A percentile compares a stretch with the other conserved stretches of the same genome.
Evolutionary conservation across 148 eudicot genomes (phyloP).

Genomic region (Suaeda aralocaspica): DNA sequence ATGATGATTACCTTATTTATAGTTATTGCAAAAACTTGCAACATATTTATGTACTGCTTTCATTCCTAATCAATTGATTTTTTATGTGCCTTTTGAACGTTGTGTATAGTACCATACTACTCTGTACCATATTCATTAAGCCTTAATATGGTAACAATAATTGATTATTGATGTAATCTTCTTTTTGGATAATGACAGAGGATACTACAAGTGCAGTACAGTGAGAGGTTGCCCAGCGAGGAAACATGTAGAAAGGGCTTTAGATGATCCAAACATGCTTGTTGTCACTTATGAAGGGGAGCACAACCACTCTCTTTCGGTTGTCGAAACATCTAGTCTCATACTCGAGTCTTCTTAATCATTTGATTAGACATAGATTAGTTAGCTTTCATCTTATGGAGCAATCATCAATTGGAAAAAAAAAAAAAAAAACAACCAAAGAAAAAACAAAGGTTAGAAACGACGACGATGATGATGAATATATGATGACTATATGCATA

Average conservation of each 20-base stretch:
- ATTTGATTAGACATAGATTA: neutral
- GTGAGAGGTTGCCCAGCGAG: conserved; percentile 92
- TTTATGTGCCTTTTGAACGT: too few species aligned
- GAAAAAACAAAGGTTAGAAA: too few species aligned
- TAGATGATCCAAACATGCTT: conserved; percentile 80
- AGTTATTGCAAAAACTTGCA: too few species aligned
- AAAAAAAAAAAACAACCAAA: too few species aligned
- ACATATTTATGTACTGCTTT: neutral
- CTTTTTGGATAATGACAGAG: conserved; percentile 38
- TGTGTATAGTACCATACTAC: too few species aligned
- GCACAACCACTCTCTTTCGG: conserved; percentile 66
- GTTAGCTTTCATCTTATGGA: neutral
- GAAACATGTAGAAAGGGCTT: conserved; percentile 88
- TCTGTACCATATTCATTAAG: too few species aligned
- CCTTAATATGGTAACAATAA: too few species aligned
- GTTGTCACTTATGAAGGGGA: conserved; percentile 93
- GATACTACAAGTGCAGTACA: conserved; percentile 93
- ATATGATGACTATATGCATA: neutral
- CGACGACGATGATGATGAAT: too few species aligned
- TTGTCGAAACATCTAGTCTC: conserved; percentile 46
- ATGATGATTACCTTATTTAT: too few species aligned
- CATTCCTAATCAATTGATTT: neutral
- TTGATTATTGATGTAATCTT: too few species aligned
- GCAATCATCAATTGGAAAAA: neutral
- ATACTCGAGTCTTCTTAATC: conserved; percentile 77